Conservation (phyloP, 2,329 filamentous ascomycete species). For the Bipolaris zeicola region DNA sequence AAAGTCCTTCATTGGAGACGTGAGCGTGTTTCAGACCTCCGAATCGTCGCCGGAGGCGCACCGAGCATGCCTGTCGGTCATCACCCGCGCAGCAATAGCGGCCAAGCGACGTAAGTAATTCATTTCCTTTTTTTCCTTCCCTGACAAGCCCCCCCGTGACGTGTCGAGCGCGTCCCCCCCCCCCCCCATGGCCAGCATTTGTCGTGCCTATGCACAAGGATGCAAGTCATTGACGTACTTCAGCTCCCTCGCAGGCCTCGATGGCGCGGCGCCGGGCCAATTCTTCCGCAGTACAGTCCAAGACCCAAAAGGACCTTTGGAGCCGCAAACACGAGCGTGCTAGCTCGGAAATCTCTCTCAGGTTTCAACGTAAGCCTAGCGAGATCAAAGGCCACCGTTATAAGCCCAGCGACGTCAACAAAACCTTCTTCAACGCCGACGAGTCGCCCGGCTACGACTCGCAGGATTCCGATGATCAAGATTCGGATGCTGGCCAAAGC, state of each 20-base stretch:
- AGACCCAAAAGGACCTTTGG: slow-evolving; percentile 48
- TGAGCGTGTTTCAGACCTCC: slow-evolving; percentile 76
- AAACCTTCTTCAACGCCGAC: slow-evolving; percentile 69
- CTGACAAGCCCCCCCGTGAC: not conserved
- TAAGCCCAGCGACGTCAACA: slow-evolving; percentile 52
- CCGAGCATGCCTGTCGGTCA: slow-evolving; percentile 74
- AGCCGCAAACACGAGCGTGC: slow-evolving; percentile 53
- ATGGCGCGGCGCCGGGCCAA: slow-evolving; percentile 52
- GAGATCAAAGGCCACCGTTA: slow-evolving; percentile 45
- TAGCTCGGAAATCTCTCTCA: slow-evolving; percentile 53
- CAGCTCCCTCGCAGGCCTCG: slow-evolving; percentile 44
- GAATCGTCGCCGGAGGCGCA: slow-evolving; percentile 72
- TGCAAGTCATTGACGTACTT: slow-evolving; percentile 23
- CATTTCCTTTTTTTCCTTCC: slow-evolving; percentile 15
- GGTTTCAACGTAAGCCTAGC: slow-evolving; percentile 36
- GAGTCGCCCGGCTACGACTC: slow-evolving; percentile 72
- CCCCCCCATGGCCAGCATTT: not conserved
- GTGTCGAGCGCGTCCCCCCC: not conserved
- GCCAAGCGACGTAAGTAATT: slow-evolving; percentile 68
- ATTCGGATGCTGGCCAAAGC: slow-evolving; percentile 63
- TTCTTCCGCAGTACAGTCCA: slow-evolving; percentile 51
- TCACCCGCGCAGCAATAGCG: slow-evolving; percentile 73
- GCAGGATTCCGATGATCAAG: slow-evolving; percentile 69
- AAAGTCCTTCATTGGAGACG: slow-evolving; percentile 62
- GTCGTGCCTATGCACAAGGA: slow-evolving; percentile 3